Conservation (phyloP, 2,329 filamentous ascomycete species). For the Aspergillus sergii region DNA sequence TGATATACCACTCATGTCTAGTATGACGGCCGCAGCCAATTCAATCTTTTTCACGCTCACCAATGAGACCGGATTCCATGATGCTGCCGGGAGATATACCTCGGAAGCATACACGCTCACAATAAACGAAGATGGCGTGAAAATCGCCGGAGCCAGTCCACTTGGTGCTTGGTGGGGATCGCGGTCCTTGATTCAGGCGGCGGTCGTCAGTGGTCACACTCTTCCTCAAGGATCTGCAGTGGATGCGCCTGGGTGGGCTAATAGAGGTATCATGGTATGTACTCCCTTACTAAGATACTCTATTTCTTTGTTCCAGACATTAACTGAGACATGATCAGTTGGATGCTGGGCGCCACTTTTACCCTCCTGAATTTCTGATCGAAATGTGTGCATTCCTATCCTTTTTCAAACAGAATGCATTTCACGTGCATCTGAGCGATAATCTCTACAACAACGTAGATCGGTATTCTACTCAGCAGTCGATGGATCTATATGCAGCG, state of each 20-base stretch:
- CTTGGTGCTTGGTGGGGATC: constrained; percentile 60
- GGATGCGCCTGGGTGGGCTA: constrained; percentile 55
- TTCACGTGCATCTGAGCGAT: constrained; percentile 60
- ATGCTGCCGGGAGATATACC: constrained; percentile 51
- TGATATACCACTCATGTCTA: constrained; percentile 24
- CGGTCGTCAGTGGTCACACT: constrained; percentile 38
- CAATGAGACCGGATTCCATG: constrained; percentile 42
- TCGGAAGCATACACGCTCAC: constrained; percentile 55
- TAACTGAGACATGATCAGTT: not conserved
- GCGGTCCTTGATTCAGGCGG: constrained; percentile 53
- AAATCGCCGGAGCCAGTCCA: constrained; percentile 54
- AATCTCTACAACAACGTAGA: constrained; percentile 48
- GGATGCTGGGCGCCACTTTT: constrained; percentile 57
- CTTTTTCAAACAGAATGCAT: constrained; percentile 61
- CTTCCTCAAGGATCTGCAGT: constrained; percentile 47
- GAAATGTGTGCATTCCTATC: constrained; percentile 61
- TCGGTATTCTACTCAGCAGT: constrained; percentile 49
- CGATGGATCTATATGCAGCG: constrained; percentile 52
- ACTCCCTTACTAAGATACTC: too few relatives aligned
- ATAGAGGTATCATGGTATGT: constrained; percentile 47
- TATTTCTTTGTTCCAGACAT: too few relatives aligned
- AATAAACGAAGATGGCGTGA: constrained; percentile 44
- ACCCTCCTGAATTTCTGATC: constrained; percentile 54
- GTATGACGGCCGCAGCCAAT: constrained; percentile 16
- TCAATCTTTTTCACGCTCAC: constrained; percentile 54